phyloP scores from a whole-genome alignment of 2,329 filamentous ascomycete species.

The Myriosclerotinia curreyana region DNA sequence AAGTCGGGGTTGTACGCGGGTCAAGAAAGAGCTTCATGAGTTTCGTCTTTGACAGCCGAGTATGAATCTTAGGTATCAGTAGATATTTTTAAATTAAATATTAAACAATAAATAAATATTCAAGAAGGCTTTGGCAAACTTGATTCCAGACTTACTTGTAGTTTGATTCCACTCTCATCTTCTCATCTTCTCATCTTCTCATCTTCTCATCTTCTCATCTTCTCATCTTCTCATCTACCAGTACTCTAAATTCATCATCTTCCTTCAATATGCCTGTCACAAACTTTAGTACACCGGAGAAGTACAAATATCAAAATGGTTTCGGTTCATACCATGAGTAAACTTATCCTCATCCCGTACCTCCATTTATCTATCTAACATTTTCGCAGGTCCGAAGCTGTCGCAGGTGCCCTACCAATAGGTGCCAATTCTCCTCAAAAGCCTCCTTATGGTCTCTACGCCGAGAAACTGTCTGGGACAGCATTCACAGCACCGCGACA shows the following conservation, averaged over 20 bases:
- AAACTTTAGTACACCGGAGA: constrained; percentile 59
- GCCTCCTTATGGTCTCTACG: constrained; percentile 64
- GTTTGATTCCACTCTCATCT: too few species aligned
- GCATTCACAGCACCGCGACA: constrained; percentile 56
- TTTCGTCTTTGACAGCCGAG: too few species aligned
- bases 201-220: neutral
- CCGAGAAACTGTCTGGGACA: constrained; percentile 60
- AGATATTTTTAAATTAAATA: too few species aligned
- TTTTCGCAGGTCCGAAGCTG: constrained; percentile 56
- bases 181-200: neutral
- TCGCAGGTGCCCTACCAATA: constrained; percentile 61
- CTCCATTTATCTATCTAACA: constrained; percentile 20
- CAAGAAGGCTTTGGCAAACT: too few species aligned
- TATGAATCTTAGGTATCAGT: too few species aligned
- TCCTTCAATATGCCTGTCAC: constrained; percentile 57
- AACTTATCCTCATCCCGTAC: constrained; percentile 2
- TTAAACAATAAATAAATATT: too few species aligned
- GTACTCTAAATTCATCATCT: too few species aligned
- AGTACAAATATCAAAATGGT: constrained; percentile 66
- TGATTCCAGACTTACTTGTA: too few species aligned
- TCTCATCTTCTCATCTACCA: neutral
- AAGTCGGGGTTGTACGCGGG: too few species aligned
- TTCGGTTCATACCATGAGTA: constrained; percentile 68
- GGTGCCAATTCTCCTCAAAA: constrained; percentile 69
- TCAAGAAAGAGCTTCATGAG: too few species aligned